Evolutionary conservation across 495 filamentous ascomycete genomes (phyloP).

Genomic region (Aspergillus cristatus): DNA sequence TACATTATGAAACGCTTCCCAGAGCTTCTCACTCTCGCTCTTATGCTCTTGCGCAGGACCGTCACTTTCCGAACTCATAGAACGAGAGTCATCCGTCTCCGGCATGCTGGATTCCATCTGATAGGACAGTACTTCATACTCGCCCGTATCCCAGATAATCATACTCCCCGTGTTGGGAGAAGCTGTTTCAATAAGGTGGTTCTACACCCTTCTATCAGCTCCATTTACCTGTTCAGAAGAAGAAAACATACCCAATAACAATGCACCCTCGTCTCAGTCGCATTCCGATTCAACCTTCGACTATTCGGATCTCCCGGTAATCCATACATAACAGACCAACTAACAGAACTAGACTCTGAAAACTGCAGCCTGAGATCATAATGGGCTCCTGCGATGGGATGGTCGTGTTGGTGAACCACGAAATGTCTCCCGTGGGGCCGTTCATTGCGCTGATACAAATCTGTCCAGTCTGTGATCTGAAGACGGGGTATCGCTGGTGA

Average conservation of each 20-base stretch:
- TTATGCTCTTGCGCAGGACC: conserved; percentile 6
- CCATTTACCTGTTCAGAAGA: background rate
- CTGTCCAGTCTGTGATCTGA: conserved; percentile 33
- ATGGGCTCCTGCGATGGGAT: conserved; percentile 53
- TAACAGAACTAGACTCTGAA: conserved; percentile 51
- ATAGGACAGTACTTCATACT: conserved; percentile 49
- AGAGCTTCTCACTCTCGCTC: conserved; percentile 46
- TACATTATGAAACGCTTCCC: conserved; percentile 43
- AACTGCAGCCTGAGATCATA: conserved; percentile 62
- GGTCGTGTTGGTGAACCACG: conserved; percentile 62
- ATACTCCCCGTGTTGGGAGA: conserved; percentile 50
- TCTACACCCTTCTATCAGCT: conserved; percentile 25
- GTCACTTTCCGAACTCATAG: conserved; percentile 13
- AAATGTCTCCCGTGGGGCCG: conserved; percentile 47
- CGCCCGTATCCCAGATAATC: conserved; percentile 64
- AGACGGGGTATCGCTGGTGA: conserved; percentile 24
- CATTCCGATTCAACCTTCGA: conserved; percentile 46
- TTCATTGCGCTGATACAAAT: conserved; percentile 45
- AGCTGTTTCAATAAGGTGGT: conserved; percentile 59
- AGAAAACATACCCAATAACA: conserved; percentile 48
- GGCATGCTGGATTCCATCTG: conserved; percentile 19
- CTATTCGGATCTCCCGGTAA: conserved; percentile 56
- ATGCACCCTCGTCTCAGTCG: conserved; percentile 59
- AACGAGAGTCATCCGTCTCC: conserved; percentile 33
- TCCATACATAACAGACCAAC: conserved; percentile 60